Base-by-base conservation (phyloP, 2,329 filamentous ascomycete genomes). In the Fusarium brevicatenulatum region DNA sequence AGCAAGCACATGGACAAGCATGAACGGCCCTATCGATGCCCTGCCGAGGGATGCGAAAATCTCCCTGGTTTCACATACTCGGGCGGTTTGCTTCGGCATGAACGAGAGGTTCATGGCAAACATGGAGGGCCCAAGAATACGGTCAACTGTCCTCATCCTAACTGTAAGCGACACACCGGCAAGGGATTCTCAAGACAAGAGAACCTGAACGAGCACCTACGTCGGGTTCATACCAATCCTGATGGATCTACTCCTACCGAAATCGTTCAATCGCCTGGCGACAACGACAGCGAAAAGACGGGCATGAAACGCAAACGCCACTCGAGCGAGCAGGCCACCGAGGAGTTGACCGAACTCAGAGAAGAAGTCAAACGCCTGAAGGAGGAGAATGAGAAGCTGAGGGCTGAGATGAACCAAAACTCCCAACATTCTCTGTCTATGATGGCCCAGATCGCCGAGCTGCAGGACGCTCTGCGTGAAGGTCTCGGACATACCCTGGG, bases 1-100 rank as follows among this genome's bases (percentile, higher is more conserved):
- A 97, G 94, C 80, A 98, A 98, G 84, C 95, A 98, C 81, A 98
- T 98, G 95, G 95, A 98, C 84, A 97, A 97, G 81, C 95, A 98
- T 81, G 95, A 97, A 76, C 89, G 95, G 18, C 95, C 95, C 3
- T 98, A 98, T 80, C 93, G 95, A 78, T 98, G 95, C 82, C 87
- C 86, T 28, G 91, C 92, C 47, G 87, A 90, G n/a, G 93, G 92
- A 42, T 98, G 95, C 82, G 94, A 95, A 78, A 97, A 97, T 78
- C 88, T 97, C 1, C 93, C 93, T 58, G 95, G 95, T 3, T 98
- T 98, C 82, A 98, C 95, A 2, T 98, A 98, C 80, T 95, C 93
- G 0, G 95, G 95, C 21, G 95, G 95, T 7, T 89, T 98, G 1
- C 84, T 97, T 23, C 89, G 95, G 50, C 95, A 98, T 83, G 93